Conservation (phyloP, 371 early-diverging fungal species). For the Mortierella sp. region DNA sequence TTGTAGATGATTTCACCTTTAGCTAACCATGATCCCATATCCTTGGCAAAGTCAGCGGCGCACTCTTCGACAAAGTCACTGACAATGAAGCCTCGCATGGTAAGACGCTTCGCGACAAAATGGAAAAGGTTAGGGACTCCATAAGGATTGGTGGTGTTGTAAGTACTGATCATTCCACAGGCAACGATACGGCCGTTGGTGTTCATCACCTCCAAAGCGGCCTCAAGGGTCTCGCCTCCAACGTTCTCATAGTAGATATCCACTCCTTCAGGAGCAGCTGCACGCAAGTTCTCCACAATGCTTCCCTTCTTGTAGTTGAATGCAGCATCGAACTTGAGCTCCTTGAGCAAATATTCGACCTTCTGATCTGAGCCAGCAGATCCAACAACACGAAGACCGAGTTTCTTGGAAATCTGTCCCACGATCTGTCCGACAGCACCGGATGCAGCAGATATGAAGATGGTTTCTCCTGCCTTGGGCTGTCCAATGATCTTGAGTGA, state of each 20-base stretch:
- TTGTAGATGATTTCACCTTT: constrained; percentile 67
- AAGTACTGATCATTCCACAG: constrained; percentile 77
- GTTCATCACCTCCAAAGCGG: constrained; percentile 65
- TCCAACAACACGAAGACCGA: constrained; percentile 74
- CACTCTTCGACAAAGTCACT: constrained; percentile 56
- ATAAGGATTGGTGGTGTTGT: constrained; percentile 66
- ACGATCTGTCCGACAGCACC: constrained; percentile 78
- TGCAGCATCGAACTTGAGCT: constrained; percentile 72
- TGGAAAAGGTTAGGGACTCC: constrained; percentile 62
- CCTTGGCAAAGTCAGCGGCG: constrained; percentile 59
- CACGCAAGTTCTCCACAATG: constrained; percentile 55
- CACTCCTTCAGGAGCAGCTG: constrained; percentile 72
- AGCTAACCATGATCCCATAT: constrained; percentile 61
- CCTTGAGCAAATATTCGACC: constrained; percentile 66
- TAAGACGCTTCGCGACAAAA: constrained; percentile 62
- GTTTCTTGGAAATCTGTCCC: constrained; percentile 74
- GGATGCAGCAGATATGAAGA: constrained; percentile 61
- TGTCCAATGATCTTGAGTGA: constrained; percentile 61
- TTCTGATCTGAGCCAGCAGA: constrained; percentile 78
- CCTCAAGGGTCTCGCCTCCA: constrained; percentile 79
- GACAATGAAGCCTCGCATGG: constrained; percentile 72
- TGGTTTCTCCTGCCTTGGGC: constrained; percentile 78
- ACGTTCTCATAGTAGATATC: constrained; percentile 81
- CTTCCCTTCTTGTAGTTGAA: constrained; percentile 82
- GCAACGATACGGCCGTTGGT: constrained; percentile 64